Evolutionary conservation across 345 rosid genomes (phyloP).

Genomic region (Salix suchowensis): DNA sequence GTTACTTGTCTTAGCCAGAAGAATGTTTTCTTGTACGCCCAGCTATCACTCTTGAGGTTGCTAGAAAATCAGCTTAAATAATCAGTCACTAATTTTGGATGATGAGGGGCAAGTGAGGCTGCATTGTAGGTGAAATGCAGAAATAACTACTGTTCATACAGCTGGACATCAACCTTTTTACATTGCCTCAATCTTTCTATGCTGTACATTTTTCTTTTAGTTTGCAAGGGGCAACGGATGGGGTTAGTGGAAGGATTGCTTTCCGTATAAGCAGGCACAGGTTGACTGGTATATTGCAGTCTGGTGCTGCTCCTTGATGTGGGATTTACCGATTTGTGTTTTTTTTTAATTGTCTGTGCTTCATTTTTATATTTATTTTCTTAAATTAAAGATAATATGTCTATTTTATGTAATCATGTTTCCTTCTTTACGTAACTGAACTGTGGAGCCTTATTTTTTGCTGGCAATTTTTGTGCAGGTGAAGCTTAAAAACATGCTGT

Average conservation of each 20-base stretch:
- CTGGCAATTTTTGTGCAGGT: conserved; percentile 36
- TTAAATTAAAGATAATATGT: background rate
- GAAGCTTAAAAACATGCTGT: conserved; percentile 80
- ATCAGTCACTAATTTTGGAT: background rate
- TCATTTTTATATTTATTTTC: background rate
- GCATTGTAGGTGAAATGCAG: background rate
- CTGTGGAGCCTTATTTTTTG: background rate
- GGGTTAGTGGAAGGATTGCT: background rate
- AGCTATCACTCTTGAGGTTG: background rate
- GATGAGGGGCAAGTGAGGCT: background rate
- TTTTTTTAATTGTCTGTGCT: background rate
- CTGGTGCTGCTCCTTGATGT: background rate
- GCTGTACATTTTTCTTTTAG: background rate
- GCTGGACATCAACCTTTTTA: background rate
- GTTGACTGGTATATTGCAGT: background rate
- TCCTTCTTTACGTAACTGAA: background rate
- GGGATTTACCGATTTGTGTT: background rate
- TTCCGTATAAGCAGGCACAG: background rate
- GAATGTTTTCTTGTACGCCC: background rate
- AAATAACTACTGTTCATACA: background rate
- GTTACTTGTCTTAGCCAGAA: background rate
- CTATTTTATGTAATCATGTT: background rate
- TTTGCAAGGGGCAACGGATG: background rate
- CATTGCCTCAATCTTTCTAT: background rate
- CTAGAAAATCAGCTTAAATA: too few relatives aligned